Percentiles rank a stretch among this genome's conserved stretches.
Conservation (phyloP, 139 green algal species). For the Coelastrella sp. region DNA sequence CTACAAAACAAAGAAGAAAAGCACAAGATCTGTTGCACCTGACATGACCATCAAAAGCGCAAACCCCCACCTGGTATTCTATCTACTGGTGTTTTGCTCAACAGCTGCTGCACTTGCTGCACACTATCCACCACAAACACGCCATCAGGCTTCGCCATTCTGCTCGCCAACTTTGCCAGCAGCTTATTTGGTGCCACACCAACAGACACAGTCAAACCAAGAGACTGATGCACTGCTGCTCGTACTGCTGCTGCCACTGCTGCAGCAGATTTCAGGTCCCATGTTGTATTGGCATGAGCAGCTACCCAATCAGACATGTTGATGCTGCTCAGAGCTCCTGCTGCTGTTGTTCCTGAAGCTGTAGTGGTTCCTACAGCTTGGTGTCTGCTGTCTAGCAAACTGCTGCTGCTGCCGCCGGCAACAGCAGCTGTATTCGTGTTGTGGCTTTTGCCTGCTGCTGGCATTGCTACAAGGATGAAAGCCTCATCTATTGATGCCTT, state of each 20-base stretch:
- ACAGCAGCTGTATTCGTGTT: no score
- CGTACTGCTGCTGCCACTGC: slow-evolving; percentile 32
- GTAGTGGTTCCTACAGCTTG: background rate
- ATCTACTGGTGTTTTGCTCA: slow-evolving; percentile 46
- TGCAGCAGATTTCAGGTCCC: slow-evolving; percentile 12
- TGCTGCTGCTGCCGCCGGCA: no score
- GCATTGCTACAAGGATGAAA: slow-evolving; percentile 55
- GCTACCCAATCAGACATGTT: slow-evolving; percentile 13
- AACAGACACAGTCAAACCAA: slow-evolving; percentile 64
- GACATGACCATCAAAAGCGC: background rate
- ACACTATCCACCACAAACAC: slow-evolving; percentile 44
- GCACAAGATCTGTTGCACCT: background rate
- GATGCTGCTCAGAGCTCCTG: background rate
- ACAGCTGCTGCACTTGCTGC: slow-evolving; percentile 42
- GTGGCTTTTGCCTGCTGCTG: background rate
- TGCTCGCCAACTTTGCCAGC: slow-evolving; percentile 74
- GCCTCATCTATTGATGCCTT: slow-evolving; percentile 78
- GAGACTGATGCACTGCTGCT: slow-evolving; percentile 41
- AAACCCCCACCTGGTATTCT: slow-evolving; percentile 54
- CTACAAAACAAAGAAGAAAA: no score
- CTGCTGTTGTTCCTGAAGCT: background rate
- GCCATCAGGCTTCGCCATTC: slow-evolving; percentile 78
- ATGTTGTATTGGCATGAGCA: background rate
- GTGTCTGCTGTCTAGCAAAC: background rate
- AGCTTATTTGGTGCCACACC: slow-evolving; percentile 80